Evolutionary conservation across 139 green algal species (phyloP), one percentile per base, ranked within the genome.

Genomic region (Chlamydomonas schloesseri): DNA sequence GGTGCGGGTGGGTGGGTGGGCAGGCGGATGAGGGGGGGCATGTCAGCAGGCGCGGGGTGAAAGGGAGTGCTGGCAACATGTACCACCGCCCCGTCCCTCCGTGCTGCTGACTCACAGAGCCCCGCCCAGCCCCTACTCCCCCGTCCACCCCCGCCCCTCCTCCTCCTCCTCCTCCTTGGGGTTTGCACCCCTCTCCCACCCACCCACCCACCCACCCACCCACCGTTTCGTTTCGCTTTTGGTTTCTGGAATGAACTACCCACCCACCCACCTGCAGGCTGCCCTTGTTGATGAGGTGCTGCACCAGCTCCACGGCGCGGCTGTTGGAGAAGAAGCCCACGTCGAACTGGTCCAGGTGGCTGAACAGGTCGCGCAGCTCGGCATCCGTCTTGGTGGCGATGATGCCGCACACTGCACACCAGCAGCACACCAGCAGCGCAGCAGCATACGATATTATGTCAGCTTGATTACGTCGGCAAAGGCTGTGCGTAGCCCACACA

Each of bases 291-390:
- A 97, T 88, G 60, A 96, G 88, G 58, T 96, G 93, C 24, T 81
- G 78, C 71, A 97, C 58, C 73, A 97, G 91, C 84, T 97, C 91
- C 57, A 89, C 77, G 4, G 91, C 80, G 11, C 89, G 92, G 88
- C 87, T 95, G 89, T 96, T 97, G 81, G 93, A 93, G 94, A 99
- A 99, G 82, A 99, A 98, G 24, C 88, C 86, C 31, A 98, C 88
- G 88, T 99, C 95, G 36, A 98, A 90, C 28, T 92, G 70, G 68
- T 93, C 86, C 65, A 96, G 75, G 77, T 94, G n/a, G 2, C 57
- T 58, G 53, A 98, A 96, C 83, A 94, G 90, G 26, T 94, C 84
- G 0, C 47, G 29, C 75, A 99, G 92, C 93, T 98, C 94, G 1
- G 65, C 74, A 72, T 98, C 96, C 17, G 93, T 97, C 71, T 93